Conservation (phyloP, 257 asterid species). For the Jacaranda copaia region DNA sequence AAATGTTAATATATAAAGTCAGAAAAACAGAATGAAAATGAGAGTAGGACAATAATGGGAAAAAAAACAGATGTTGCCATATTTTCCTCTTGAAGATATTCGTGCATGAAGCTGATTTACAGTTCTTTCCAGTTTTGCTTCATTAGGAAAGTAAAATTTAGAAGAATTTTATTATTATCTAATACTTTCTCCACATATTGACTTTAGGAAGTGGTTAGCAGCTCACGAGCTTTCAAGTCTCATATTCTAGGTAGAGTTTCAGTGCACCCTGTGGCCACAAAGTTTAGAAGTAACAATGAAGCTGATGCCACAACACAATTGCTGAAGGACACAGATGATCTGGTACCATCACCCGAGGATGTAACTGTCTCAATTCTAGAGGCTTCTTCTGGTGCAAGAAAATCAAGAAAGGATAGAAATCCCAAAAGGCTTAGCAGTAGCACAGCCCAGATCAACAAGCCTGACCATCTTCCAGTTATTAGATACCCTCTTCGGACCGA, state of each 20-base stretch:
- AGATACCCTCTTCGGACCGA: conserved; percentile 66
- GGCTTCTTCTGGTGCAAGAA: conserved; percentile 29
- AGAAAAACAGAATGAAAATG: neutral
- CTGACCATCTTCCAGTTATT: conserved; percentile 51
- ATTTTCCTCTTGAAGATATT: neutral
- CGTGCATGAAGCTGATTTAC: no score
- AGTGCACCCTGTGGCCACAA: conserved; percentile 28
- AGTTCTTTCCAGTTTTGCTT: neutral
- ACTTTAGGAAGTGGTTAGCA: conserved; percentile 41
- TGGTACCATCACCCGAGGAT: conserved; percentile 24
- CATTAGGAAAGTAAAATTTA: neutral
- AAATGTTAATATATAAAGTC: neutral
- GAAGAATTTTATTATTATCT: neutral
- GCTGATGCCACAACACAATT: conserved; percentile 23
- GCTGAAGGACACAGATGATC: neutral
- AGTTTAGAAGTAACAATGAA: conserved; percentile 11
- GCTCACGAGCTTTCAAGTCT: conserved; percentile 39
- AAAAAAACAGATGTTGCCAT: neutral
- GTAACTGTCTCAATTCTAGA: conserved; percentile 4
- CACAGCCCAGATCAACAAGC: conserved; percentile 39
- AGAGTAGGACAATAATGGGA: neutral
- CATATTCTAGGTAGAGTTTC: conserved; percentile 17
- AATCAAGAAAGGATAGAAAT: conserved; percentile 44
- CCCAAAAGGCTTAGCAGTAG: conserved; percentile 47
- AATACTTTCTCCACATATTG: conserved; percentile 17